These are phyloP conservation scores for Alternaria sp. DNA, from an alignment of 2,329 filamentous ascomycete species.

Conservation along the genomic window DNA sequence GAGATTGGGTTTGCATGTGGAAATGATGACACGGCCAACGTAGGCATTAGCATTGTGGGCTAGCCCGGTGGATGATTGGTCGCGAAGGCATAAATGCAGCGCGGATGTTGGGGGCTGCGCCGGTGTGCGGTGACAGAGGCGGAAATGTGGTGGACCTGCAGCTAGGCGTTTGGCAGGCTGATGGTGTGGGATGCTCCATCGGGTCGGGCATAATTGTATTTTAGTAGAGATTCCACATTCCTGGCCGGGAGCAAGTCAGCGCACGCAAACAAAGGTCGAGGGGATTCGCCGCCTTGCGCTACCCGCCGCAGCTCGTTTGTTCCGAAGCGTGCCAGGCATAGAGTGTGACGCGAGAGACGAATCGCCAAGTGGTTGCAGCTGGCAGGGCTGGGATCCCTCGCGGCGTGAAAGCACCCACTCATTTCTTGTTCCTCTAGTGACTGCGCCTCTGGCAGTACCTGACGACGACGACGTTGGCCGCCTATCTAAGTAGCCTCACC, in stretches of 20 bases:
- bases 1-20: slow-evolving; percentile 7
- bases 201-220: not conserved
- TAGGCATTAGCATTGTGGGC: not conserved
- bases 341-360: not conserved
- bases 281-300: not conserved
- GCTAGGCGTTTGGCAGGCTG: slow-evolving; percentile 7
- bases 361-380: slow-evolving; percentile 4
- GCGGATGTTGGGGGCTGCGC: not conserved
- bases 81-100: slow-evolving; percentile 1
- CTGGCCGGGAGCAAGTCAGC: not conserved
- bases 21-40: slow-evolving; percentile 8
- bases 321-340: not conserved
- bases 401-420: slow-evolving; percentile 8
- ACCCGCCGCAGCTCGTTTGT: not conserved
- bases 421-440: slow-evolving; percentile 11
- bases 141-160: slow-evolving; percentile 9
- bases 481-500: slow-evolving; percentile 1
- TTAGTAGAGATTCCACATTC: not conserved
- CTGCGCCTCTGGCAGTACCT: slow-evolving; percentile 9
- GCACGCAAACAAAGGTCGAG: not conserved
- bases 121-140: slow-evolving; percentile 3
- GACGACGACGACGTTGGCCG: slow-evolving; percentile 9
- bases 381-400: slow-evolving; percentile 12
- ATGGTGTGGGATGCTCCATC: not conserved
- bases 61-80: slow-evolving; percentile 5